These are phyloP conservation scores for Fusarium oligoseptatum DNA, from an alignment of 2,329 filamentous ascomycete genomes.

Conservation along the genomic window DNA sequence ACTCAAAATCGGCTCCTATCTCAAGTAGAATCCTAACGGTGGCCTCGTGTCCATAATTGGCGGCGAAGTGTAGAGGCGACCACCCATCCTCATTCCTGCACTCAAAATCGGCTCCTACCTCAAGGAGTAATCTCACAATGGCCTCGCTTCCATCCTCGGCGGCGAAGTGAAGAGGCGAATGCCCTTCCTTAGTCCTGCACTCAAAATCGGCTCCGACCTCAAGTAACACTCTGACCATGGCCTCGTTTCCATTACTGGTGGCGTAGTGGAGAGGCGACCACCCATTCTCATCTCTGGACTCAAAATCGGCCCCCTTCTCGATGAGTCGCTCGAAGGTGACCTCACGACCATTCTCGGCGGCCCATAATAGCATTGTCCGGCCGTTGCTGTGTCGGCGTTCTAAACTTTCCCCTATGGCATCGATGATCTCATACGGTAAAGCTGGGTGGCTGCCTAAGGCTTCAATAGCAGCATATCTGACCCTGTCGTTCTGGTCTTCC, in stretches of 20 bases:
- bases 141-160: too few species aligned
- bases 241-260: neutral
- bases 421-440: neutral
- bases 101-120: too few species aligned
- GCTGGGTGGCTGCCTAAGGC: neutral
- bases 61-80: too few species aligned
- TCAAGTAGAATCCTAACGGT: too few species aligned
- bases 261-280: neutral
- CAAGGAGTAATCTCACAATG: too few species aligned
- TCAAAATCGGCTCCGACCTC: too few species aligned
- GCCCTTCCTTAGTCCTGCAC: too few species aligned
- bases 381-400: rapidly evolving
- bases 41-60: too few species aligned
- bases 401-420: neutral
- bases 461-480: neutral
- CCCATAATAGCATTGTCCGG: neutral
- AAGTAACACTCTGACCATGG: neutral
- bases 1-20: too few species aligned
- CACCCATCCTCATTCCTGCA: too few species aligned
- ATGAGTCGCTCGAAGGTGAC: neutral
- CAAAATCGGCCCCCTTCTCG: neutral
- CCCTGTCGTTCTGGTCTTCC: rapidly evolving
- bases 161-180: too few species aligned
- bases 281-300: neutral
- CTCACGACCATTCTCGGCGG: neutral